phyloP scores from a whole-genome alignment of 2,329 filamentous ascomycete genomes.

The Neocatenulostroma microsporum region DNA sequence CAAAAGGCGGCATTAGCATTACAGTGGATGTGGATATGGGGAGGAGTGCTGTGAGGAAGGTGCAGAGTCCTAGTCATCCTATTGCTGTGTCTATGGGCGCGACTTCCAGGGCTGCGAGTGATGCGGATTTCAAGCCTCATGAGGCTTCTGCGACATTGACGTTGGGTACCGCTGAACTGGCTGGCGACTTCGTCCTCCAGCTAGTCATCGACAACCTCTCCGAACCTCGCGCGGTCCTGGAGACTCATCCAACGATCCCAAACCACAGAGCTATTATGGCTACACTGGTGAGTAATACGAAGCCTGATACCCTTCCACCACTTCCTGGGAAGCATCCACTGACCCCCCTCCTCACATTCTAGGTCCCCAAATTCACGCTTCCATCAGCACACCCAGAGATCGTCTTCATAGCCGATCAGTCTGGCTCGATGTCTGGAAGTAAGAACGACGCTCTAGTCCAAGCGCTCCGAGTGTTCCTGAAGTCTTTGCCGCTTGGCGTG shows the following conservation, averaged over 20 bases:
- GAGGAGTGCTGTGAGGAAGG: constrained; percentile 49
- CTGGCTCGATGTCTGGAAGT: constrained; percentile 52
- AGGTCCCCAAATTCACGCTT: constrained; percentile 62
- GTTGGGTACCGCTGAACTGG: constrained; percentile 46
- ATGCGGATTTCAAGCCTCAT: constrained; percentile 45
- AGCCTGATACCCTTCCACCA: too few species aligned
- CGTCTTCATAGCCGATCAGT: constrained; percentile 65
- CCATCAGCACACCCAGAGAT: constrained; percentile 53
- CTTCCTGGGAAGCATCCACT: too few species aligned
- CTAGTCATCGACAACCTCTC: constrained; percentile 53
- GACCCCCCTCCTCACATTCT: too few species aligned
- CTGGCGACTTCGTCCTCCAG: constrained; percentile 60
- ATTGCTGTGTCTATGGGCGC: constrained; percentile 58
- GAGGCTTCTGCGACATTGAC: constrained; percentile 57
- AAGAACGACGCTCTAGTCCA: constrained; percentile 49
- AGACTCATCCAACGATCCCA: constrained; percentile 54
- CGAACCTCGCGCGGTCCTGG: constrained; percentile 57
- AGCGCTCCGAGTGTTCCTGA: constrained; percentile 57
- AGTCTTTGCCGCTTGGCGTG: constrained; percentile 55
- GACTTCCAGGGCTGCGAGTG: constrained; percentile 37
- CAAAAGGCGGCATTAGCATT: constrained; percentile 44
- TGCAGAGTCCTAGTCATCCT: constrained; percentile 62
- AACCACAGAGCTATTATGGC: constrained; percentile 61
- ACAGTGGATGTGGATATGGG: constrained; percentile 54
- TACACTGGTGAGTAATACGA: too few species aligned